Conservation (phyloP, 1,284 basidiomycete species). For the Moesziomyces sp. region DNA sequence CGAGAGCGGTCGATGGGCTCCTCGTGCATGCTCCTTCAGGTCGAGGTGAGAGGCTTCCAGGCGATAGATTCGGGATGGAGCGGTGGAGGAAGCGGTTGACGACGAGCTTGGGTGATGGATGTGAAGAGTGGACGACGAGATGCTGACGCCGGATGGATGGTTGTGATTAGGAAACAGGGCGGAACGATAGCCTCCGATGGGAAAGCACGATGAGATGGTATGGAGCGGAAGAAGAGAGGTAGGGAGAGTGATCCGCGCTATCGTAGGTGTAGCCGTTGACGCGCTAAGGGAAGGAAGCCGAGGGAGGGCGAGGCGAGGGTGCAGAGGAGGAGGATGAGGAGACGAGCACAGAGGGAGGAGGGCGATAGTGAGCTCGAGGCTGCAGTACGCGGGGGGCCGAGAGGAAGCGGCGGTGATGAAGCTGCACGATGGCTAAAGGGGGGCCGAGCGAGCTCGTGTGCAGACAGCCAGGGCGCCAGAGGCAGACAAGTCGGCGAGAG, state of each 20-base stretch:
- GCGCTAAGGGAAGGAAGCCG: not conserved
- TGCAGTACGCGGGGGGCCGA: not conserved
- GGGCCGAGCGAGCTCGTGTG: not conserved
- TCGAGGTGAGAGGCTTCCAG: not conserved
- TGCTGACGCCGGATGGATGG: not conserved
- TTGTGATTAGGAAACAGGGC: too few species aligned
- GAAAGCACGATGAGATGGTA: not conserved
- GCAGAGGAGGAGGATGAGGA: not conserved
- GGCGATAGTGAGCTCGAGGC: not conserved
- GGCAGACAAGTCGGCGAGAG: too few species aligned
- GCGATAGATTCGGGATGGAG: not conserved
- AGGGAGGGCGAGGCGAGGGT: not conserved
- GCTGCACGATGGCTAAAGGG: not conserved
- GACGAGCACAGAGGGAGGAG: not conserved
- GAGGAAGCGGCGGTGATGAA: not conserved
- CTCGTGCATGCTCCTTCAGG: conserved; percentile 44
- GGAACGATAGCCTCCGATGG: not conserved
- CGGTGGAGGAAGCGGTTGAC: not conserved
- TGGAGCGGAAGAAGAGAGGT: not conserved
- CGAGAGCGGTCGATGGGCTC: conserved; percentile 51
- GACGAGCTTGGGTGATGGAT: not conserved
- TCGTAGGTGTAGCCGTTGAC: not conserved
- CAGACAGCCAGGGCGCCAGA: not conserved
- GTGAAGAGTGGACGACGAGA: not conserved
- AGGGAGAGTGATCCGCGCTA: not conserved